Evolutionary conservation across 1,284 basidiomycete genomes (phyloP).

Genomic region (Cryptococcus maquisensis): DNA sequence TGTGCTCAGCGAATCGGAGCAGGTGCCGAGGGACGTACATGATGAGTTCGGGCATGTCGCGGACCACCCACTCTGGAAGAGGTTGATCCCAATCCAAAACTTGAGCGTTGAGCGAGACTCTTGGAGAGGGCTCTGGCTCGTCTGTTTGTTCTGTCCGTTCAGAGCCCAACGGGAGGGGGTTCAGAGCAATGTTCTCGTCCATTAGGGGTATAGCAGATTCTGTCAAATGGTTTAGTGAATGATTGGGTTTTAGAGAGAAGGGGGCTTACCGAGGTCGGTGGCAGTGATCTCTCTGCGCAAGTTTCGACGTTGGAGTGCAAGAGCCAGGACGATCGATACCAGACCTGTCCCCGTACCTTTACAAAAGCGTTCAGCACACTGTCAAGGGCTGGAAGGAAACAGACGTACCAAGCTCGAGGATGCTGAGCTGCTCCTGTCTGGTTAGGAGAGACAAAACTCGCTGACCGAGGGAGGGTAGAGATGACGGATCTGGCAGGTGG

Average conservation of each 20-base stretch:
- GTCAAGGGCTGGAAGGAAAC: not conserved
- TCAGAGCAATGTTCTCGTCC: slow-evolving; percentile 62
- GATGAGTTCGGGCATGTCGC: slow-evolving; percentile 28
- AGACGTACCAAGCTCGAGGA: slow-evolving; percentile 63
- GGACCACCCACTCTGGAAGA: slow-evolving; percentile 53
- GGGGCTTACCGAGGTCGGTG: slow-evolving; percentile 67
- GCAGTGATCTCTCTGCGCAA: slow-evolving; percentile 31
- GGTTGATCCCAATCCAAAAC: slow-evolving; percentile 71
- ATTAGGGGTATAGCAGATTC: slow-evolving; percentile 75
- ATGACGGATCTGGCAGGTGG: slow-evolving; percentile 13
- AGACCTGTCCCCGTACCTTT: slow-evolving; percentile 77
- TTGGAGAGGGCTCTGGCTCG: not conserved
- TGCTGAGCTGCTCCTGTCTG: slow-evolving; percentile 2
- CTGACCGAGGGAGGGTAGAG: slow-evolving; percentile 1
- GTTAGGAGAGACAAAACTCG: slow-evolving; percentile 16
- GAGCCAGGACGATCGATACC: slow-evolving; percentile 63
- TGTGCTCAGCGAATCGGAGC: not conserved
- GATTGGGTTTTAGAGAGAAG: not conserved
- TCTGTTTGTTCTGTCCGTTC: not conserved
- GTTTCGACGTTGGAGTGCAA: slow-evolving; percentile 43
- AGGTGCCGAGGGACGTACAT: slow-evolving; percentile 29
- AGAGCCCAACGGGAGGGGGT: slow-evolving; percentile 35
- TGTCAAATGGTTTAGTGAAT: slow-evolving; percentile 36
- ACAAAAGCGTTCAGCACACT: not conserved
- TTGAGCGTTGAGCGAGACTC: slow-evolving; percentile 39